Percentiles rank a stretch among this genome's conserved stretches.
Conservation (phyloP, 1,139 yeast species). For the Zygoascus sp. region DNA sequence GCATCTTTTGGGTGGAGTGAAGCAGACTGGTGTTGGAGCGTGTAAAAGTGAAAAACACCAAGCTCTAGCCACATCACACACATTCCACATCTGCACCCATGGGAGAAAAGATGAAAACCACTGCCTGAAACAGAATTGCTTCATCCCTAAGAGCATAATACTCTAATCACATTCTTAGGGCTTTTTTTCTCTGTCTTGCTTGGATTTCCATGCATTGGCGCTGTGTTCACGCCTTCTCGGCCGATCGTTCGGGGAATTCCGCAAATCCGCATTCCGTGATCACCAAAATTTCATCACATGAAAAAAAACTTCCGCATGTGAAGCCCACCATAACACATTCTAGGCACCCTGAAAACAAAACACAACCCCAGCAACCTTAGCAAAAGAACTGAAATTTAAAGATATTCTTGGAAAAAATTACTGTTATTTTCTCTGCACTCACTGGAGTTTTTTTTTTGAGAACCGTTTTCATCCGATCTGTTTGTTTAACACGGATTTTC, state of each 20-base stretch:
- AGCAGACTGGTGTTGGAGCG: too few relatives aligned
- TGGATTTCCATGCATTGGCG: neutral
- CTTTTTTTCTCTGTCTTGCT: neutral
- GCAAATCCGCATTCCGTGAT: neutral
- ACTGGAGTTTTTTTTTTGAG: neutral
- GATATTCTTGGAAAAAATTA: neutral
- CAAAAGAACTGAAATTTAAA: neutral
- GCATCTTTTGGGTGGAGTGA: conserved; percentile 47
- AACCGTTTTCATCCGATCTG: neutral
- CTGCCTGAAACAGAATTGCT: too few relatives aligned
- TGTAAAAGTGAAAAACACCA: too few relatives aligned
- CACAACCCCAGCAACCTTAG: neutral
- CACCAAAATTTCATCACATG: neutral
- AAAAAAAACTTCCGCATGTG: neutral
- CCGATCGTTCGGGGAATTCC: too few relatives aligned
- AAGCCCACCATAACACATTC: neutral
- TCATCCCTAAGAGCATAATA: too few relatives aligned
- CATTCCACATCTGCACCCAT: too few relatives aligned
- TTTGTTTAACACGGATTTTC: neutral
- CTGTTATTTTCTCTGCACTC: neutral
- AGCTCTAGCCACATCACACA: neutral
- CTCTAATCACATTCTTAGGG: neutral
- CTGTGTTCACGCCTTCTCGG: too few relatives aligned
- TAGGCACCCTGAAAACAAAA: neutral
- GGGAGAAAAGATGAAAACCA: too few relatives aligned